Evolutionary conservation across 1,284 basidiomycete species (phyloP).

Genomic region (Sanghuangporus baumii): DNA sequence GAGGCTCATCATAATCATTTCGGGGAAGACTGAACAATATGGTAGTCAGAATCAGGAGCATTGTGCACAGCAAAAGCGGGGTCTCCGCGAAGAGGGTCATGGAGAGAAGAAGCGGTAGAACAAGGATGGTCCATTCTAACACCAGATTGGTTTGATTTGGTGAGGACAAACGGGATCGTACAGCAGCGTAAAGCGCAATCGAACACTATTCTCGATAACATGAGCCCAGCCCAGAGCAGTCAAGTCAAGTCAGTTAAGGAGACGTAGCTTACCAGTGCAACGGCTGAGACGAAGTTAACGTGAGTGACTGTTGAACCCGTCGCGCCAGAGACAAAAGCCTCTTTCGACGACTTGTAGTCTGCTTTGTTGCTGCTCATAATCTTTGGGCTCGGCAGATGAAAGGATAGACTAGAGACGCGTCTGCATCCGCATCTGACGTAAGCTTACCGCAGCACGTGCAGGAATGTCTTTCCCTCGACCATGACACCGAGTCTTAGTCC

Average conservation of each 20-base stretch:
- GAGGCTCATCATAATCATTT: conserved; percentile 3
- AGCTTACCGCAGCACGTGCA: too few relatives aligned
- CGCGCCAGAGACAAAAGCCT: conserved; percentile 81
- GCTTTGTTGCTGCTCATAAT: not conserved
- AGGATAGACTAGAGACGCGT: not conserved
- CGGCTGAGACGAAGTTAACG: conserved; percentile 70
- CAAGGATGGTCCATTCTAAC: conserved; percentile 60
- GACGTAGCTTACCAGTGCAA: conserved; percentile 60
- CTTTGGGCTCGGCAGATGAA: too few relatives aligned
- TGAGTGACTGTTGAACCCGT: conserved; percentile 72
- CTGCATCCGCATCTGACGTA: not conserved
- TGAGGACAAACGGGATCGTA: conserved; percentile 43
- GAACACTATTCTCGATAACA: conserved; percentile 47
- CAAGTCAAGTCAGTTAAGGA: conserved; percentile 4
- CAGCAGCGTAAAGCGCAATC: conserved; percentile 59
- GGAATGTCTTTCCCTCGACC: too few relatives aligned
- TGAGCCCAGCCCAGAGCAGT: too few relatives aligned
- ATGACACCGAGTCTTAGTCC: not conserved
- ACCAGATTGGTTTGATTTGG: conserved; percentile 36
- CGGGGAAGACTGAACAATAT: conserved; percentile 7
- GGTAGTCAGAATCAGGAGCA: conserved; percentile 38
- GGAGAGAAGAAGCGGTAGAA: conserved; percentile 72
- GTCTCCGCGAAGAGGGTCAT: conserved; percentile 70
- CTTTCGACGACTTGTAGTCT: conserved; percentile 82
- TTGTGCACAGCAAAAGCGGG: conserved; percentile 47